Conservation (phyloP, 192 early-diverging fungal species). For the Podila minutissima region DNA sequence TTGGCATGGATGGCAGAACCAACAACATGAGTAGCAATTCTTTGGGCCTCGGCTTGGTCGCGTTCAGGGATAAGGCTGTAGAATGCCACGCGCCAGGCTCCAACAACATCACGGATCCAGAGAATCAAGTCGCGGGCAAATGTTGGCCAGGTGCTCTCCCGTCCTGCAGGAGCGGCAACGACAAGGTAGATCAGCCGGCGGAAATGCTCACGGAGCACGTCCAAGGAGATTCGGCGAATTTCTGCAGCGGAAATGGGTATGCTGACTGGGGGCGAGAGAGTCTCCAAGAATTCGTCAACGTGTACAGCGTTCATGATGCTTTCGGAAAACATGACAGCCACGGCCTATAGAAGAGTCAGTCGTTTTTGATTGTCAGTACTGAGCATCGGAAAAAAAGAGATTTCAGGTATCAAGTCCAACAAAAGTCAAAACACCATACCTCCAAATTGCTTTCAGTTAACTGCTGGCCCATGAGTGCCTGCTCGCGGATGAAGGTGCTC, state of each 20-base stretch:
- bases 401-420: neutral
- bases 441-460: conserved; percentile 44
- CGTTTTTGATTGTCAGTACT: neutral
- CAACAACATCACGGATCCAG: conserved; percentile 52
- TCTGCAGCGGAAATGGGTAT: conserved; percentile 38
- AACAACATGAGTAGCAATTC: conserved; percentile 49
- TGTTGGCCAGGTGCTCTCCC: conserved; percentile 44
- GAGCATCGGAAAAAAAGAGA: neutral
- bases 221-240: conserved; percentile 44
- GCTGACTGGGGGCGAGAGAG: conserved; percentile 20
- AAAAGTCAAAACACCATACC: conserved; percentile 14
- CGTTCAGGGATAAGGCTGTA: conserved; percentile 42
- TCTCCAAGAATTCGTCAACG: conserved; percentile 37
- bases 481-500: conserved; percentile 44
- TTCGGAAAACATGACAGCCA: conserved; percentile 47
- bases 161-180: conserved; percentile 30
- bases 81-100: conserved; percentile 48
- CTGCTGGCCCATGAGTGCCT: conserved; percentile 39
- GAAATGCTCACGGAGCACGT: conserved; percentile 45
- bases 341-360: conserved; percentile 15
- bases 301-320: conserved; percentile 50
- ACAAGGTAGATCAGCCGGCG: conserved; percentile 48
- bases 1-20: conserved; percentile 45
- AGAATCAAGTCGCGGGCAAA: conserved; percentile 50
- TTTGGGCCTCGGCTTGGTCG: conserved; percentile 42